These are phyloP conservation scores for Senna tora DNA, from an alignment of 306 rosid genomes.

Conservation along the genomic window DNA sequence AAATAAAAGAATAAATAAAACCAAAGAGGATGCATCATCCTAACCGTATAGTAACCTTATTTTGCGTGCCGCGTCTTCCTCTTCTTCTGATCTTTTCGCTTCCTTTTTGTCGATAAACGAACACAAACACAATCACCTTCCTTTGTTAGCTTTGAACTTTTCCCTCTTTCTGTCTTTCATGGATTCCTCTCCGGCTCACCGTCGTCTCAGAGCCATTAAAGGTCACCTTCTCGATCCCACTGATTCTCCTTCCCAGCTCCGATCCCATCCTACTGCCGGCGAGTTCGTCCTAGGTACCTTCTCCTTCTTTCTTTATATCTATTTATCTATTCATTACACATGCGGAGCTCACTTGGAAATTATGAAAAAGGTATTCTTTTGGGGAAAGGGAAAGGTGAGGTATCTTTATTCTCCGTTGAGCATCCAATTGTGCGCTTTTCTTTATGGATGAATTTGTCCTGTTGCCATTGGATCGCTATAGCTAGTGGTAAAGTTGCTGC, in stretches of 20 bases:
- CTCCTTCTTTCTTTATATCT: conserved; percentile 18
- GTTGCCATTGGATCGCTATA: background rate
- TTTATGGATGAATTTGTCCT: conserved; percentile 1
- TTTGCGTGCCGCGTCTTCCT: conserved; percentile 15
- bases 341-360: background rate
- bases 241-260: conserved; percentile 61
- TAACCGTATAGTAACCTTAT: background rate
- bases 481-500: background rate
- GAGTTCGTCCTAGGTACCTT: conserved; percentile 70
- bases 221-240: conserved; percentile 56
- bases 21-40: background rate
- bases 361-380: background rate
- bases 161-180: conserved; percentile 24
- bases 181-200: conserved; percentile 74
- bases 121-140: no score
- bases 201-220: conserved; percentile 72
- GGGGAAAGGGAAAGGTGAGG: background rate
- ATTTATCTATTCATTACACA: background rate
- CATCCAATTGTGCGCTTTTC: background rate
- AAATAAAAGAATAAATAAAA: no score
- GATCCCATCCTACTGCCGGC: conserved; percentile 62
- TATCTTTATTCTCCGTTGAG: background rate
- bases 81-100: background rate
- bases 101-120: background rate
- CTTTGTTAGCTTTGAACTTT: background rate